Evolutionary conservation across 345 rosid species (phyloP), one percentile per base, ranked within the genome.

Genomic region (Euphorbia lathyris): DNA sequence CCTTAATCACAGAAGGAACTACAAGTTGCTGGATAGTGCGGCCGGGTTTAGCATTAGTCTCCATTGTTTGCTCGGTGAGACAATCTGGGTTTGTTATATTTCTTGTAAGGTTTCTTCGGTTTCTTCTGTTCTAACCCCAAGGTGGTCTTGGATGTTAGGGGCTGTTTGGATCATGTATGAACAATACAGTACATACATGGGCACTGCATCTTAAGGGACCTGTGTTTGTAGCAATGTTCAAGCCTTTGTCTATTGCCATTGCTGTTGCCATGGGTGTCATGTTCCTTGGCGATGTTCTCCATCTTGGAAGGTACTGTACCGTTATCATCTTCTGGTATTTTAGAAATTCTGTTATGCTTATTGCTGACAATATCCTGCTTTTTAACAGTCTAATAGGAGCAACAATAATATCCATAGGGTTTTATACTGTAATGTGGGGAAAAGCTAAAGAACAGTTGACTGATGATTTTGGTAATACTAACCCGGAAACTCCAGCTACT

Each of bases 351-450:
- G 20, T 34, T 23, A n/a, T 64, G 29, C 55, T 13, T 55, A 20
- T 57, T 34, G 43, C 22, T 26, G 1, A 12, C 34, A 32, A 2
- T 34, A 51, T 65, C 63, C 52, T 67, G 29, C 48, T 7, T 14
- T 55, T 59, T 43, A 63, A 67, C 85, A 90, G 98, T 65, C 70
- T 90, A 17, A 76, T 88, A 2, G 98, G 97, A 30, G 96, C 96
- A 63, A 79, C 83, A 1, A 77, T 86, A 23, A 89, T 93, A 76
- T 83, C 97, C 1, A 43, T 86, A 0, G 97, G 98, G 48, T 93
- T 93, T 69, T 91, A 91, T 58, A 87, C 86, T 1, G 92, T 91
- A 19, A 86, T 93, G 85, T 93, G 98, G 98, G 97, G 98, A 11
- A 91, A 93, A 78, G 77, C 85, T 7, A 89, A 86, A 70, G 94